Percentiles rank a stretch among this genome's conserved stretches.
Conservation (phyloP, 2,329 filamentous ascomycete species). For the Aspergillus sp. region DNA sequence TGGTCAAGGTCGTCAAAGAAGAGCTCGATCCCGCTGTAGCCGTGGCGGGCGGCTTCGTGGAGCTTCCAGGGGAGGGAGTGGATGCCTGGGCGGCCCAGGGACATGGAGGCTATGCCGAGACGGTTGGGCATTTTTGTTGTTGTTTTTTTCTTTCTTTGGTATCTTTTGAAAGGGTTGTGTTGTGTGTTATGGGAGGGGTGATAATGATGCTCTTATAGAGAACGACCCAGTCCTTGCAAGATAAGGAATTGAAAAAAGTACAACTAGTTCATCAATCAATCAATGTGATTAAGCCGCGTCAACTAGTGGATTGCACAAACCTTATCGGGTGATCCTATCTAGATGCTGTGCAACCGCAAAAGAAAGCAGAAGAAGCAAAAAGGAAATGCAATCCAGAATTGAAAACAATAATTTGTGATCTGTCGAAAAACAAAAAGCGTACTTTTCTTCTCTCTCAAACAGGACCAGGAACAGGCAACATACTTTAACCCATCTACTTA, state of each 20-base stretch:
- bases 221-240: too few species aligned
- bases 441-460: background rate
- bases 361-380: too few species aligned
- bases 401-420: too few species aligned
- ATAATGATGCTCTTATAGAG: background rate
- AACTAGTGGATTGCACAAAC: too few species aligned
- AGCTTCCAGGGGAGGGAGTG: constrained; percentile 70
- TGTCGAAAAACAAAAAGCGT: too few species aligned
- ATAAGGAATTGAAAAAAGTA: too few species aligned
- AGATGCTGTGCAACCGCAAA: too few species aligned
- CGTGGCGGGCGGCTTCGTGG: constrained; percentile 59
- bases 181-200: background rate
- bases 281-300: too few species aligned
- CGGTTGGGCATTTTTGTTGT: constrained; percentile 31
- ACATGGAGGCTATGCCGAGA: constrained; percentile 74
- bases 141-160: background rate
- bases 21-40: constrained; percentile 41
- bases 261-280: too few species aligned
- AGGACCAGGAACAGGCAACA: background rate
- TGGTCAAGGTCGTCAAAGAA: constrained; percentile 40
- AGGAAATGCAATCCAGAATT: too few species aligned
- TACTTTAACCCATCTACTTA: background rate
- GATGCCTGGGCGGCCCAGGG: constrained; percentile 70
- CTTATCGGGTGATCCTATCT: too few species aligned
- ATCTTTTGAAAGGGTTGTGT: background rate